A percentile compares a stretch with the other conserved stretches of the same genome.
phyloP scores from a whole-genome alignment of 495 filamentous ascomycete genomes.

The Neurospora sp. region DNA sequence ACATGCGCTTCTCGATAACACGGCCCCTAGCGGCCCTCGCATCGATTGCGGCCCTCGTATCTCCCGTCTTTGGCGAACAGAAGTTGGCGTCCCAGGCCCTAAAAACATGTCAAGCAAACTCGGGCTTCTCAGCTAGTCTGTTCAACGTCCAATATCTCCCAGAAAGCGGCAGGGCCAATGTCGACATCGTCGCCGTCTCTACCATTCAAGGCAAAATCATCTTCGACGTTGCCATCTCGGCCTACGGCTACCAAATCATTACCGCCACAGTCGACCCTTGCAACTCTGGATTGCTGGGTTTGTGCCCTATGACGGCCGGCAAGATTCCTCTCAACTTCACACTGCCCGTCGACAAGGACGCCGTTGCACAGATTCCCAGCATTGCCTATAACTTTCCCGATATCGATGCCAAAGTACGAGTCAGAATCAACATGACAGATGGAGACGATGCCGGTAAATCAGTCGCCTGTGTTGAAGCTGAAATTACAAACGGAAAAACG shows the following conservation, averaged over 20 bases:
- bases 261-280: slow-evolving; percentile 65
- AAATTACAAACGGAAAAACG: slow-evolving; percentile 86
- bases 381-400: slow-evolving; percentile 90
- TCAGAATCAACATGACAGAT: slow-evolving; percentile 63
- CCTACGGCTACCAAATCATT: slow-evolving; percentile 71
- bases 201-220: slow-evolving; percentile 74
- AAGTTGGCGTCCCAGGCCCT: slow-evolving; percentile 63
- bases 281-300: slow-evolving; percentile 53
- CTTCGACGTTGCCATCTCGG: slow-evolving; percentile 65
- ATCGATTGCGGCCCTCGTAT: slow-evolving; percentile 15
- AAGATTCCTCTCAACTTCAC: slow-evolving; percentile 70
- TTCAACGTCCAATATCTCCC: slow-evolving; percentile 77
- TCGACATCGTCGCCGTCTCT: slow-evolving; percentile 76
- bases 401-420: slow-evolving; percentile 73
- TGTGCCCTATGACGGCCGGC: slow-evolving; percentile 91
- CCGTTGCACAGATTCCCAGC: slow-evolving; percentile 58
- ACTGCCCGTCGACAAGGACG: slow-evolving; percentile 46
- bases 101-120: slow-evolving; percentile 67
- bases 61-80: slow-evolving; percentile 16
- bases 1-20: not conserved
- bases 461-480: slow-evolving; percentile 83
- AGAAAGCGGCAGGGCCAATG: slow-evolving; percentile 56
- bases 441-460: slow-evolving; percentile 34
- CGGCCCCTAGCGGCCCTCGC: slow-evolving; percentile 20
- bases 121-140: slow-evolving; percentile 69